Conservation (phyloP, 495 filamentous ascomycete genomes). For the Penicillium parvum region DNA sequence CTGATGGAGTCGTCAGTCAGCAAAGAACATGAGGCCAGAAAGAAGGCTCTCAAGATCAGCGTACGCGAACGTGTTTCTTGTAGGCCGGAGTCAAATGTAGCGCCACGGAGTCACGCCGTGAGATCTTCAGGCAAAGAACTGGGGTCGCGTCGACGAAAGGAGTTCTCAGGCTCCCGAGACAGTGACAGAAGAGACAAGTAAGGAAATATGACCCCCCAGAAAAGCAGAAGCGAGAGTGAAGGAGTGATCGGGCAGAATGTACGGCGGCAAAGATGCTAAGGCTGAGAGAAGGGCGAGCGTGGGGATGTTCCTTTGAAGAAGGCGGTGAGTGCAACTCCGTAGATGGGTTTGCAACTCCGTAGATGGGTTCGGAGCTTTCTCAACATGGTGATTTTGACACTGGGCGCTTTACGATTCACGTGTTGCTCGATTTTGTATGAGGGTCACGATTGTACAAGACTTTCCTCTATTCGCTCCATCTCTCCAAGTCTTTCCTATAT, state of each 20-base stretch:
- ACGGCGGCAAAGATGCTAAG: slow-evolving; percentile 26
- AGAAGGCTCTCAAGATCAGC: background rate
- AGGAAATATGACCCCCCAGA: background rate
- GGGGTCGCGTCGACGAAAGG: background rate
- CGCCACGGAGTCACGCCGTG: slow-evolving; percentile 22
- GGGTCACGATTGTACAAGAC: no score
- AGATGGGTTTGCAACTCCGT: no score
- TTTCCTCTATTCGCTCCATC: no score
- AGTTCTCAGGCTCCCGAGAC: background rate
- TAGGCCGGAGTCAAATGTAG: slow-evolving; percentile 8
- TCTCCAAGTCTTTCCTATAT: no score
- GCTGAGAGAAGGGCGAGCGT: slow-evolving; percentile 31
- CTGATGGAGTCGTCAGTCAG: background rate
- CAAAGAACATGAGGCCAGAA: background rate
- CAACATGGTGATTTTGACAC: no score
- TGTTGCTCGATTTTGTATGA: no score
- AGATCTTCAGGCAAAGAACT: slow-evolving; percentile 1
- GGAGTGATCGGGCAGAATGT: slow-evolving; percentile 11
- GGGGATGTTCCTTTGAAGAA: slow-evolving; percentile 25
- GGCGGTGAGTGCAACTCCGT: slow-evolving; percentile 34
- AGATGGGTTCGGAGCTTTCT: no score
- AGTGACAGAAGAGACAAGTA: background rate
- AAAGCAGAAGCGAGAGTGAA: slow-evolving; percentile 6
- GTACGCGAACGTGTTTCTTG: slow-evolving; percentile 3
- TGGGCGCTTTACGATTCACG: no score